These are phyloP conservation scores for Meyerozyma sp. DNA, from an alignment of 1,139 yeast species.

Conservation along the genomic window DNA sequence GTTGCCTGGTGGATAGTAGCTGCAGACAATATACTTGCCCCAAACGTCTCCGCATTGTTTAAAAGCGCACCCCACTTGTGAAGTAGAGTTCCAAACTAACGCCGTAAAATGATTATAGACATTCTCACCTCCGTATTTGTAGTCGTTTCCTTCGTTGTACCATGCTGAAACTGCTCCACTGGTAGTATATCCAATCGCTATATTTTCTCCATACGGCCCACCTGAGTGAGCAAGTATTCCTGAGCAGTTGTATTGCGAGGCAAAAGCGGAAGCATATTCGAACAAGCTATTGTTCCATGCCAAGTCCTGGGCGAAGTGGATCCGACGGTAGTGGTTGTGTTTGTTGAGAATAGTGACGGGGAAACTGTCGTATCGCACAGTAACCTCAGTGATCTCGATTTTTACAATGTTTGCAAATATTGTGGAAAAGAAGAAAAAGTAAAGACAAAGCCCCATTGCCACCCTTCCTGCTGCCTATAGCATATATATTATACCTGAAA, in stretches of 20 bases:
- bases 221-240: constrained; percentile 32
- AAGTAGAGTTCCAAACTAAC: constrained; percentile 33
- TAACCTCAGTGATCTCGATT: not conserved
- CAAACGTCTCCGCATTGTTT: constrained; percentile 32
- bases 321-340: constrained; percentile 25
- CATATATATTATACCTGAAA: not conserved
- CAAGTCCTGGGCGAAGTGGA: constrained; percentile 25
- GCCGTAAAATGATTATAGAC: constrained; percentile 38
- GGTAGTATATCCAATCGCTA: constrained; percentile 32
- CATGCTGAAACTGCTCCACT: constrained; percentile 29
- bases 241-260: constrained; percentile 27
- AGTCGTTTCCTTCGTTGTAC: constrained; percentile 28
- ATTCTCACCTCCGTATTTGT: constrained; percentile 12
- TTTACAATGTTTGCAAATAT: not conserved
- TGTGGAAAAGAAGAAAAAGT: not conserved
- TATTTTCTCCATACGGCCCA: constrained; percentile 33
- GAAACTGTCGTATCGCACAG: constrained; percentile 15
- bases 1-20: constrained; percentile 61
- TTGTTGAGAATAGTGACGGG: constrained; percentile 18
- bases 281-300: constrained; percentile 27
- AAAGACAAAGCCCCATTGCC: not conserved
- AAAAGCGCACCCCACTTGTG: constrained; percentile 33
- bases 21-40: constrained; percentile 56
- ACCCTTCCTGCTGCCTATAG: not conserved
- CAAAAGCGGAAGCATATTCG: constrained; percentile 26